Percentiles rank a stretch among this genome's conserved stretches.
Conservation (phyloP, 1,284 basidiomycete genomes). For the Ganoderma multipileum region DNA sequence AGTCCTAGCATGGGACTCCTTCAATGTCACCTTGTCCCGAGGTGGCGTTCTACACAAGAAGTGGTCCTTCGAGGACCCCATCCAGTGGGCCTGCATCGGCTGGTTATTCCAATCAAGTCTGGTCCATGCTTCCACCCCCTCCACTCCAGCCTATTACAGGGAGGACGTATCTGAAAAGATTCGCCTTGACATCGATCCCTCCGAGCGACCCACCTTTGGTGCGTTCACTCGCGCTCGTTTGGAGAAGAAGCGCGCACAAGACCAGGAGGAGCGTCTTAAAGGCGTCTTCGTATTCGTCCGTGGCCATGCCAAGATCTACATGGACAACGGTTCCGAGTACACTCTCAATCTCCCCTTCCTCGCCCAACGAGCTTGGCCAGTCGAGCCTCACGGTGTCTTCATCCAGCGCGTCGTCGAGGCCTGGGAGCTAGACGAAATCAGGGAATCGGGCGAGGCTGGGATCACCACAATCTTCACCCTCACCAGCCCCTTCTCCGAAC, state of each 20-base stretch:
- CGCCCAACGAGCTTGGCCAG: slow-evolving; percentile 80
- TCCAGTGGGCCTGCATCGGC: slow-evolving; percentile 81
- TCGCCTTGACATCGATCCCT: slow-evolving; percentile 38
- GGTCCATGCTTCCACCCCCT: slow-evolving; percentile 34
- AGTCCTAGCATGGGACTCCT: slow-evolving; percentile 75
- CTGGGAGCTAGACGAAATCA: slow-evolving; percentile 70
- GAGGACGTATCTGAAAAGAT: slow-evolving; percentile 42
- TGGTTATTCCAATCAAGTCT: slow-evolving; percentile 62
- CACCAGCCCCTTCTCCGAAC: slow-evolving; percentile 78
- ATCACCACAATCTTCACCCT: slow-evolving; percentile 83
- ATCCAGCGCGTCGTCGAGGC: slow-evolving; percentile 79
- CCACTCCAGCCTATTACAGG: slow-evolving; percentile 46
- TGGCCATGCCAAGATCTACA: slow-evolving; percentile 76
- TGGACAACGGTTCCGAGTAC: slow-evolving; percentile 77
- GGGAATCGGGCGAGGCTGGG: slow-evolving; percentile 62
- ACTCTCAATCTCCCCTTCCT: slow-evolving; percentile 86
- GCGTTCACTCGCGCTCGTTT: slow-evolving; percentile 53
- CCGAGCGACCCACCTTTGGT: slow-evolving; percentile 56
- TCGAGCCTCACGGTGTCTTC: slow-evolving; percentile 77
- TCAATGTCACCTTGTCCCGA: slow-evolving; percentile 70
- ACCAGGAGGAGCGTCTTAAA: slow-evolving; percentile 47
- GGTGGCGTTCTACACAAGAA: slow-evolving; percentile 77
- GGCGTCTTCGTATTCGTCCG: slow-evolving; percentile 84
- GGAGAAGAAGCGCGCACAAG: slow-evolving; percentile 39
- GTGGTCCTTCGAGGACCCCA: slow-evolving; percentile 74